A percentile compares a stretch with the other conserved stretches of the same genome.
Evolutionary conservation across 2,329 filamentous ascomycete genomes (phyloP).

Genomic region (Aspergillus luchuensis): DNA sequence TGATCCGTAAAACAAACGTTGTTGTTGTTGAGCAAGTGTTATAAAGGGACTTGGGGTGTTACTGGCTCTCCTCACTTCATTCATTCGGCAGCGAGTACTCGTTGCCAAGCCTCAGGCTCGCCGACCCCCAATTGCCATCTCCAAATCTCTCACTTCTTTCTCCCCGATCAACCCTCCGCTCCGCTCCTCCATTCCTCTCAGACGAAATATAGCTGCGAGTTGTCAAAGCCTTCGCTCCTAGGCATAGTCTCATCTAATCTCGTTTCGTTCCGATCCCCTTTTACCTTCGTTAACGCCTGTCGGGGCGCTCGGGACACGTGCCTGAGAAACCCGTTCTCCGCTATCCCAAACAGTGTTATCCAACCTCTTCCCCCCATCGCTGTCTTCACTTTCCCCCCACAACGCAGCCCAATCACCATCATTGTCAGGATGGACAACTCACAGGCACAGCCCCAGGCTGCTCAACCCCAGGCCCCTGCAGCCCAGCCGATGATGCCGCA

Average conservation of each 20-base stretch:
- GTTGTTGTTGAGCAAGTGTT: not conserved
- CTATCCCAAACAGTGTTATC: not conserved
- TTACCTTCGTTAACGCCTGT: not conserved
- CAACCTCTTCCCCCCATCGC: not conserved
- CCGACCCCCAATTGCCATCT: not conserved
- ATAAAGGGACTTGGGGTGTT: not conserved
- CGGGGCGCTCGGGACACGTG: slow-evolving; percentile 1
- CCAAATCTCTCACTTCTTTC: not conserved
- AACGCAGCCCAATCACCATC: too few relatives aligned
- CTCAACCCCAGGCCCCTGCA: slow-evolving; percentile 31
- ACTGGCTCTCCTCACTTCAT: not conserved
- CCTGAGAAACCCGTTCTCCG: not conserved
- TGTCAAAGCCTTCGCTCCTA: not conserved
- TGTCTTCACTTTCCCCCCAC: not conserved
- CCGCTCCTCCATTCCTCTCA: not conserved
- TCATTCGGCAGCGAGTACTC: not conserved
- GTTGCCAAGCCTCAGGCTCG: not conserved
- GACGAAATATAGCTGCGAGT: not conserved
- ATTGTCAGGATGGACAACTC: not conserved
- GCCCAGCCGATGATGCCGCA: slow-evolving; percentile 39
- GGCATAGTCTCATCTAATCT: not conserved
- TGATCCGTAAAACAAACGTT: not conserved
- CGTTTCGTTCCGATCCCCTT: not conserved
- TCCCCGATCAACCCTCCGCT: not conserved
- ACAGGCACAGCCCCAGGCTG: slow-evolving; percentile 24